Evolutionary conservation across 2,329 filamentous ascomycete genomes (phyloP).

Genomic region (Cladorrhinum sp.): DNA sequence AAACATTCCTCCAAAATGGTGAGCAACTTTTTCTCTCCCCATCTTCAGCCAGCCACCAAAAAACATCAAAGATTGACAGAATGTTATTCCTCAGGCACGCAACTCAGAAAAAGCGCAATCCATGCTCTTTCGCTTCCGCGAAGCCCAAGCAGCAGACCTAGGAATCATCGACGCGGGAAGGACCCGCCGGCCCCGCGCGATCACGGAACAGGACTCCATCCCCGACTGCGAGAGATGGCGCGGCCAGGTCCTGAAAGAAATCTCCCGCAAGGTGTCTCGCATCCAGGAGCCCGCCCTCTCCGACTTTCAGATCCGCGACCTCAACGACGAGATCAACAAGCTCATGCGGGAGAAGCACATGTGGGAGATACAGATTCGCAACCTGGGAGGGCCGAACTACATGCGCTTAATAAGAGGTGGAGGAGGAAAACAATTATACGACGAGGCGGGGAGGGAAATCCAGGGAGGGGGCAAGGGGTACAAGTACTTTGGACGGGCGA

Average conservation of each 20-base stretch:
- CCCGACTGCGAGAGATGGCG: slow-evolving; percentile 96
- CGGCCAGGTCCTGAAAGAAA: slow-evolving; percentile 94
- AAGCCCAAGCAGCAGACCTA: slow-evolving; percentile 91
- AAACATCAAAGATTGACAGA: slow-evolving; percentile 6
- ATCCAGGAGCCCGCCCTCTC: slow-evolving; percentile 90
- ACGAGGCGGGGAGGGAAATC: slow-evolving; percentile 70
- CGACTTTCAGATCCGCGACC: slow-evolving; percentile 94
- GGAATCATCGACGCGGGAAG: slow-evolving; percentile 93
- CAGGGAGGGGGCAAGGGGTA: slow-evolving; percentile 81
- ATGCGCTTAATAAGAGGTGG: slow-evolving; percentile 78
- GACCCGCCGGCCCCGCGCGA: slow-evolving; percentile 83
- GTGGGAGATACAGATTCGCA: slow-evolving; percentile 96
- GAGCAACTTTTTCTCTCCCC: background rate
- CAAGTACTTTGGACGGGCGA: slow-evolving; percentile 87
- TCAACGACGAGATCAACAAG: slow-evolving; percentile 99
- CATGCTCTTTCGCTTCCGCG: slow-evolving; percentile 99
- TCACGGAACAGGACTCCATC: slow-evolving; percentile 81
- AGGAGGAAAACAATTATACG: slow-evolving; percentile 65
- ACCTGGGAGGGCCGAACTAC: slow-evolving; percentile 95
- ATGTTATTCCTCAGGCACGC: slow-evolving; percentile 61
- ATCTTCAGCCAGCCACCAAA: background rate
- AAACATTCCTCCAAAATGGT: slow-evolving; percentile 17
- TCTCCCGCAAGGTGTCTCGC: slow-evolving; percentile 91
- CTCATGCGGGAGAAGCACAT: slow-evolving; percentile 98
- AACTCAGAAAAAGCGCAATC: slow-evolving; percentile 99